These are phyloP conservation scores for Pichia sp. DNA, from an alignment of 1,139 yeast species.

Conservation along the genomic window DNA sequence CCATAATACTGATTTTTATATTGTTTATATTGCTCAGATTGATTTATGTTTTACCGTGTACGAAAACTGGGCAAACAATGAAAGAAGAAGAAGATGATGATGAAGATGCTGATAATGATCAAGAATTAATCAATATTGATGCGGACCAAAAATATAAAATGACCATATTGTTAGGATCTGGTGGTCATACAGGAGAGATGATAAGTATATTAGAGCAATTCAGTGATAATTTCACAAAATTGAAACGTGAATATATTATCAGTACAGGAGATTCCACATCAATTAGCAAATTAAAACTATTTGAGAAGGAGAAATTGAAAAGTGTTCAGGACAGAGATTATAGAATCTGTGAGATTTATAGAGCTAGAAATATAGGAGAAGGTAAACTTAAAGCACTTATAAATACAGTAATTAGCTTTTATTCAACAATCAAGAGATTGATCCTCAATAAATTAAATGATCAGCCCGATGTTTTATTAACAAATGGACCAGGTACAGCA, in stretches of 20 bases:
- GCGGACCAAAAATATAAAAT: conserved; percentile 19
- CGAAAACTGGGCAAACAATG: conserved; percentile 1
- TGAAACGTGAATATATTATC: conserved; percentile 40
- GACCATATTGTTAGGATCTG: conserved; percentile 69
- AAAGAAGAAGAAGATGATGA: background rate
- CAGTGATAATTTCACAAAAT: conserved; percentile 20
- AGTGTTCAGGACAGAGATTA: conserved; percentile 21
- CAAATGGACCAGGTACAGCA: conserved; percentile 94
- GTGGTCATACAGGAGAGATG: conserved; percentile 97
- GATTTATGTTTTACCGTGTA: conserved; percentile 16
- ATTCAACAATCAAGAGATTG: conserved; percentile 27
- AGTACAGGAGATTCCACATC: conserved; percentile 60
- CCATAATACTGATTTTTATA: background rate
- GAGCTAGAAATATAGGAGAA: conserved; percentile 81
- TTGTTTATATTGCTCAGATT: conserved; percentile 8
- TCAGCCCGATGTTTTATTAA: conserved; percentile 49
- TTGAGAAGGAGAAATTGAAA: conserved; percentile 27
- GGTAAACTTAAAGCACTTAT: conserved; percentile 43
- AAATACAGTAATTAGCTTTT: conserved; percentile 43
- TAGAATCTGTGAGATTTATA: conserved; percentile 39
- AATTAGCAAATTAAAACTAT: conserved; percentile 39
- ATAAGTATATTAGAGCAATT: conserved; percentile 49
- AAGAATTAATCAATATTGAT: background rate
- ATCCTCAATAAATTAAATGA: conserved; percentile 1
- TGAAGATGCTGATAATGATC: too few species aligned